Evolutionary conservation across 2,329 filamentous ascomycete species (phyloP).

Genomic region (Emmonsiellopsis sp.): DNA sequence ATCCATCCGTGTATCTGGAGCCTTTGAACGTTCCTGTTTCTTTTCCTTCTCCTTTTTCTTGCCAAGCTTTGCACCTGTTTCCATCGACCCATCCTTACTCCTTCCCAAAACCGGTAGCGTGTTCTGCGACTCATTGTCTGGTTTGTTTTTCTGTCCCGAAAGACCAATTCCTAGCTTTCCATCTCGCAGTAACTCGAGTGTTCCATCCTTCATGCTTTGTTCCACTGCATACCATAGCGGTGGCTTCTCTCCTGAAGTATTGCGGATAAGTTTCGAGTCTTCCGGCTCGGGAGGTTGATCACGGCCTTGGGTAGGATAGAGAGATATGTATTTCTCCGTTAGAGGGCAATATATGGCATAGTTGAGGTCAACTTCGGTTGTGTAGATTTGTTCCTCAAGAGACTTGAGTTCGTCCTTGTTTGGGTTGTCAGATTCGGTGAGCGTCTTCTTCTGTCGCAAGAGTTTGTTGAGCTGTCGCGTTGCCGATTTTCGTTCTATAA

Average conservation of each 20-base stretch:
- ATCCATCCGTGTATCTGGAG: not conserved
- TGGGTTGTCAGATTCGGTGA: not conserved
- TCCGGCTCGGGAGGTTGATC: slow-evolving; percentile 17
- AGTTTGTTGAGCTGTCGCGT: slow-evolving; percentile 30
- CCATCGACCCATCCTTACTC: not conserved
- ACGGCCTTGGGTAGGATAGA: slow-evolving; percentile 38
- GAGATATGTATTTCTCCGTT: slow-evolving; percentile 49
- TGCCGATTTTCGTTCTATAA: slow-evolving; percentile 34
- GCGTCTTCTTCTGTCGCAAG: not conserved
- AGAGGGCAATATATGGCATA: slow-evolving; percentile 56
- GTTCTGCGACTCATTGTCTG: not conserved
- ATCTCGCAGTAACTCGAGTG: slow-evolving; percentile 33
- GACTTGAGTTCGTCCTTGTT: slow-evolving; percentile 15
- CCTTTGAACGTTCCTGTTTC: not conserved
- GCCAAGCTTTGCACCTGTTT: slow-evolving; percentile 7
- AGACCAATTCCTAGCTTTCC: slow-evolving; percentile 27
- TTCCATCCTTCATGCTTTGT: slow-evolving; percentile 35
- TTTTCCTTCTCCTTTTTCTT: slow-evolving; percentile 4
- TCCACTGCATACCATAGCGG: slow-evolving; percentile 38
- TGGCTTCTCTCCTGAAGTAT: slow-evolving; percentile 22
- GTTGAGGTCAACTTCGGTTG: slow-evolving; percentile 50
- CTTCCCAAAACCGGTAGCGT: not conserved
- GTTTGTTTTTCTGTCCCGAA: slow-evolving; percentile 13
- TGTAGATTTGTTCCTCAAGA: slow-evolving; percentile 34
- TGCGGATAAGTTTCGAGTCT: slow-evolving; percentile 15